These are phyloP conservation scores for Dipodascopsis tothii DNA, from an alignment of 805 yeast species.

Conservation along the genomic window DNA sequence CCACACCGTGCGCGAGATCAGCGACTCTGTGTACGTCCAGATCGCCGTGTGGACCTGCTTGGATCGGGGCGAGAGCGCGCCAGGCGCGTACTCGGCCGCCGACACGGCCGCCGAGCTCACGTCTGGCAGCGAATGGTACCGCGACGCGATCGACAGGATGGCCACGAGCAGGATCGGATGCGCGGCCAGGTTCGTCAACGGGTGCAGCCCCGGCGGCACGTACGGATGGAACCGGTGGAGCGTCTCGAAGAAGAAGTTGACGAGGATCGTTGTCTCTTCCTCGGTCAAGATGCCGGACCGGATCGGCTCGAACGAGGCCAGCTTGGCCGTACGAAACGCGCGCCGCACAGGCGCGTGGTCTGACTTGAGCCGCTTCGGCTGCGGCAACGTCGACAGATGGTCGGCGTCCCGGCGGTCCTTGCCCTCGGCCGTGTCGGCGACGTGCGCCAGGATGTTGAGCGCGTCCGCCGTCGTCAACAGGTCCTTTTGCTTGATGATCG, in stretches of 20 bases:
- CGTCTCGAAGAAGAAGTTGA: constrained; percentile 51
- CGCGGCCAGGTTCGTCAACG: constrained; percentile 57
- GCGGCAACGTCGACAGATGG: neutral
- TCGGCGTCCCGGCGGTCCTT: constrained; percentile 4
- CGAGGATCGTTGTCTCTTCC: constrained; percentile 29
- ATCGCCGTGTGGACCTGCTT: constrained; percentile 56
- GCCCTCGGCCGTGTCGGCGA: constrained; percentile 27
- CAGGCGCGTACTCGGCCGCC: constrained; percentile 2
- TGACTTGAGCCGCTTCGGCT: constrained; percentile 2
- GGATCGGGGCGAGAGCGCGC: constrained; percentile 9
- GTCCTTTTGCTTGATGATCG: constrained; percentile 25
- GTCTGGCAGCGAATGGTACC: constrained; percentile 60
- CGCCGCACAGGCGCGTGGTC: constrained; percentile 9
- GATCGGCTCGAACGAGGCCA: constrained; percentile 23
- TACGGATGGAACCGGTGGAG: constrained; percentile 90
- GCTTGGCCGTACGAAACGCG: constrained; percentile 18
- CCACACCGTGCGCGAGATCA: constrained; percentile 84
- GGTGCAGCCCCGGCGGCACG: constrained; percentile 65
- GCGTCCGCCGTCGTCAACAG: constrained; percentile 36
- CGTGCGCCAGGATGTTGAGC: constrained; percentile 34
- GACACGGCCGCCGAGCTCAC: constrained; percentile 20
- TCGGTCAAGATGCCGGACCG: constrained; percentile 50
- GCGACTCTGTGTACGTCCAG: constrained; percentile 76
- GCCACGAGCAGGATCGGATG: constrained; percentile 79
- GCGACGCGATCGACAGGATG: constrained; percentile 67